Base-by-base conservation (phyloP, 257 asterid genomes). In the Thymus quinquecostatus region DNA sequence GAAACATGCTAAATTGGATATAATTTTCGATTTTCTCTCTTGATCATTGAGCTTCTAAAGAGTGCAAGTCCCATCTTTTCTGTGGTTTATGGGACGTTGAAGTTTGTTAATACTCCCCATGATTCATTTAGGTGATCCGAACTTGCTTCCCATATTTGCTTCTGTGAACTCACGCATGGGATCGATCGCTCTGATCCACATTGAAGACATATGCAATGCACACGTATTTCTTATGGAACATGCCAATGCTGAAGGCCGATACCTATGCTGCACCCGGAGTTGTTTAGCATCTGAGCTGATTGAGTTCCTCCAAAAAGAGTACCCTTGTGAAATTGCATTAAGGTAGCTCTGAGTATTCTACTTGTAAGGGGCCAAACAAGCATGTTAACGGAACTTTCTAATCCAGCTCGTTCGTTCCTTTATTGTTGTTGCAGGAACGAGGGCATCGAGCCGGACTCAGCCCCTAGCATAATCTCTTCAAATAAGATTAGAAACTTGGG, bases 121-220 rank as follows among this genome's bases (percentile, higher is more conserved):
- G 53, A 40, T 33, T 45, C 13, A 3, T 44, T 66, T 43, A 90
- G 98, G 90, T 64, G 91, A 93, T 62, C 78, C 81, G 34, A 77
- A 66, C 74, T 9, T 83, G 74, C 78, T 79, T 62, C 80, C 88
- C 2, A 83, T 93, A 61, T 69, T 93, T 12, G 48, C 53, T 11
- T 82, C 88, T 8, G 96, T 93, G 70, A 90, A 81, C 79, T 60
- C 89, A 33, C 80, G 97, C 82, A 93, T 90, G 98, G 97, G 96
- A 80, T 91, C 97, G 0, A 82, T 91, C 38, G 92, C 94, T 10
- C 68, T 90, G 72, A 88, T 86, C 70, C 98, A 90, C 80, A 74
- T 87, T 2, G 91, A 86, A 63, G 98, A 93, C 77, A 81, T 87
- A 77, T 83, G 98, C 79, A 33, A 6, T 27, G 96, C 90, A 10